Evolutionary conservation across 1,284 basidiomycete genomes (phyloP), one percentile per base, ranked within the genome.

Genomic region (Laetiporus sulphureus): DNA sequence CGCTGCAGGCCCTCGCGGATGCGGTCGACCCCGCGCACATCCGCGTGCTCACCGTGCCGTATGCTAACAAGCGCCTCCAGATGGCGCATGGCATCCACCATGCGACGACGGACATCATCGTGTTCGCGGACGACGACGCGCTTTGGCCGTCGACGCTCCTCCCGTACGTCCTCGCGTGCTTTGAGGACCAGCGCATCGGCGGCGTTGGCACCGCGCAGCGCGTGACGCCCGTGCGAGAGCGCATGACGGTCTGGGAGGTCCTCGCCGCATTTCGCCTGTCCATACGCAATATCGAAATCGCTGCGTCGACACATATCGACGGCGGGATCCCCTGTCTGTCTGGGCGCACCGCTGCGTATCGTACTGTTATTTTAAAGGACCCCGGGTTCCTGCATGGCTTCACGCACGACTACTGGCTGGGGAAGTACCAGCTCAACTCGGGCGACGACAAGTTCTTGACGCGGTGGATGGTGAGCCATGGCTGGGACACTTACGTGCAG

Each of bases 371-470:
- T 54, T 76, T 94, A 53, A 93, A 93, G 65, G 91, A 94, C 63
- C 91, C 91, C 15, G 87, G 91, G 47, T 94, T 94, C 62, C 62
- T 94, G 24, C 81, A 91, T 57, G 89, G 88, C 21, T 95, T 94
- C 66, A 94, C 91, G 7, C 89, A 93, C 63, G 91, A 94, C 63
- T 89, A 82, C 58, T 93, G 91, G 91, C 65, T 92, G 36, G 89
- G 82, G 46, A 92, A 91, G 65, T 94, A 93, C 64, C 89, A 91
- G 62, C 78, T 92, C 52, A 93, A 93, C 64, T 91, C 87, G 3
- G 88, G 89, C 24, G 90, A 93, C 66, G 90, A 93, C 72, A 94
- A 94, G 66, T 94, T 91, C 67, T 69, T 94, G 58, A 94, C 91
- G n/a, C 72, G 91, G 25, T 95, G 91, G 91, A 91, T 93, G 87